A percentile compares a stretch with the other conserved stretches of the same genome.
phyloP scores from a whole-genome alignment of 768 basidiomycete species.

The Peribolospora kevripleyi region DNA sequence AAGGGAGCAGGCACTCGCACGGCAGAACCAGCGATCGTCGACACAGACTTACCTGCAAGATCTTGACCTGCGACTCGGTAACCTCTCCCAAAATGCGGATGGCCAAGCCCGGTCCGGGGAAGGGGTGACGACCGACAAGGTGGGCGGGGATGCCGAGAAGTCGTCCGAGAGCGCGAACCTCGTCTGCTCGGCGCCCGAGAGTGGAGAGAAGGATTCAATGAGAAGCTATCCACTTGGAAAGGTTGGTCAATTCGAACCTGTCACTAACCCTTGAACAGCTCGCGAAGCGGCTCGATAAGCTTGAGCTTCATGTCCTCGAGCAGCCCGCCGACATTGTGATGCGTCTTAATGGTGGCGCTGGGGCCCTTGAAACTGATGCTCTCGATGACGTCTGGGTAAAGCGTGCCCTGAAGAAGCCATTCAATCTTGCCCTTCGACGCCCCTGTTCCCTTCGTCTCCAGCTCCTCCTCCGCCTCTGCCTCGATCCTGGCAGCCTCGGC shows the following conservation, averaged over 20 bases:
- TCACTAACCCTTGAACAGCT: conserved; percentile 79
- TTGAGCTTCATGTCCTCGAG: conserved; percentile 96
- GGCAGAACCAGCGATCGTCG: too few relatives aligned
- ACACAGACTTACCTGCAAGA: conserved; percentile 26
- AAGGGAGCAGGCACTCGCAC: too few relatives aligned
- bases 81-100: conserved; percentile 95
- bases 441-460: conserved; percentile 24
- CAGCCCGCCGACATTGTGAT: conserved; percentile 93
- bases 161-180: conserved; percentile 77
- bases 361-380: conserved; percentile 98
- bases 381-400: conserved; percentile 98
- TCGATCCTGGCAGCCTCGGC: conserved; percentile 78
- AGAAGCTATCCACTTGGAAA: not conserved
- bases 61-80: conserved; percentile 71
- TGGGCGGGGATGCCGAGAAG: conserved; percentile 74
- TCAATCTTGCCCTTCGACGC: conserved; percentile 68
- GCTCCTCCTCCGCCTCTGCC: conserved; percentile 45
- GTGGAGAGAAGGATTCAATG: not conserved
- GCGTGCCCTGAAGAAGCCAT: conserved; percentile 88
- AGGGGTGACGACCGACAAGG: conserved; percentile 87
- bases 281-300: conserved; percentile 86
- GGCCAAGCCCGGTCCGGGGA: conserved; percentile 93
- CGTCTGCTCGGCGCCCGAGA: conserved; percentile 32
- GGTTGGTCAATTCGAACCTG: not conserved
- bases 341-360: conserved; percentile 96